A percentile compares a stretch with the other conserved stretches of the same genome.
Conservation (phyloP, 208 protist species). For the Leishmania mexicana region DNA sequence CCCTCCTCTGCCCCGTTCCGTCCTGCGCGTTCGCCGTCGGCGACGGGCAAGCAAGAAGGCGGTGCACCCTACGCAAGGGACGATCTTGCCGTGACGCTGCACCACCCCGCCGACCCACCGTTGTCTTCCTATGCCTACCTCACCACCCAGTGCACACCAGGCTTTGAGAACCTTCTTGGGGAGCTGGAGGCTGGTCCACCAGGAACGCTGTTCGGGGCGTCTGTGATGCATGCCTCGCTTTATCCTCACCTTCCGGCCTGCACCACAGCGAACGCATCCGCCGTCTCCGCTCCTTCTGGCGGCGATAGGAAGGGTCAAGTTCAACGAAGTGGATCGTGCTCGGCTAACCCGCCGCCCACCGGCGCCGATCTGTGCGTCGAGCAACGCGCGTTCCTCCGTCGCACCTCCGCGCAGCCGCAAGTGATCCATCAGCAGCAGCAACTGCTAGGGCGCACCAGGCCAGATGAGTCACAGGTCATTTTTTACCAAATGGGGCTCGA, state of each 20-base stretch:
- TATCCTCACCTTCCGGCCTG: neutral
- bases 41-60: neutral
- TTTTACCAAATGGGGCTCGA: conserved; percentile 27
- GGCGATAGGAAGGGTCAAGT: neutral
- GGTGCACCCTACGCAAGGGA: neutral
- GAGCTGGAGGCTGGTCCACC: conserved; percentile 26
- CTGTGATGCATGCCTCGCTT: neutral
- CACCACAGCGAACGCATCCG: neutral
- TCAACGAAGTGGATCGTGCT: neutral
- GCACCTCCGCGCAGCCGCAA: conserved; percentile 86
- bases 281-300: neutral
- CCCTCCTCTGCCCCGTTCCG: neutral
- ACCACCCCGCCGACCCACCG: neutral
- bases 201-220: conserved; percentile 1
- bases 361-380: conserved; percentile 99
- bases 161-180: conserved; percentile 23
- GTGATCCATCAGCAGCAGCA: conserved; percentile 4
- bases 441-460: conserved; percentile 2
- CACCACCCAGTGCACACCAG: conserved; percentile 24
- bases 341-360: neutral
- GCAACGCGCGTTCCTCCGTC: conserved; percentile 99
- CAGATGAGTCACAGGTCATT: conserved; percentile 31
- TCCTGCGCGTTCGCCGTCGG: neutral
- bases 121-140: conserved; percentile 8
- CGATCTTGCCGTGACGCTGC: neutral